Conservation (phyloP, 352 stramenopile species). For the Pythium biforme region DNA sequence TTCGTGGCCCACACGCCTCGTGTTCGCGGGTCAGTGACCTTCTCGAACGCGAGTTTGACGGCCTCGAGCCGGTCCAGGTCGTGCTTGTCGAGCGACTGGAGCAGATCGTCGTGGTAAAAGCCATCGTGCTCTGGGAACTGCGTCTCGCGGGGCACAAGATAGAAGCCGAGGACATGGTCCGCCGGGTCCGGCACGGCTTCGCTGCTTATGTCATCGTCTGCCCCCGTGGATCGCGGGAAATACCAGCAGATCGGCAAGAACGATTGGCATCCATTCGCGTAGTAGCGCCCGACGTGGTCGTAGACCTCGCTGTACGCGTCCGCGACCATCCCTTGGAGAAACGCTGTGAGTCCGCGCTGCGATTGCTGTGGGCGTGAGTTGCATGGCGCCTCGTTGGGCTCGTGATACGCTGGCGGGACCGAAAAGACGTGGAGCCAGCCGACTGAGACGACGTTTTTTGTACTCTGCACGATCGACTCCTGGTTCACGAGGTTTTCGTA, state of each 20-base stretch:
- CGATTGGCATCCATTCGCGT: slow-evolving; percentile 36
- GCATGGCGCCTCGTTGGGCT: too few species aligned
- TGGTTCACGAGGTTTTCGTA: slow-evolving; percentile 52
- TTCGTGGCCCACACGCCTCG: not conserved
- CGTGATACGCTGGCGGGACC: slow-evolving; percentile 32
- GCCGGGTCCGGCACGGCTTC: slow-evolving; percentile 41
- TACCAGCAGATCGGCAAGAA: slow-evolving; percentile 57
- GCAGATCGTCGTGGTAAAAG: slow-evolving; percentile 42
- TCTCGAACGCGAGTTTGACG: slow-evolving; percentile 33
- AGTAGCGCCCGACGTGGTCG: slow-evolving; percentile 43
- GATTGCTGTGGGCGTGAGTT: not conserved
- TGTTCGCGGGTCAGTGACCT: not conserved
- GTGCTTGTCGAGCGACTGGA: slow-evolving; percentile 34
- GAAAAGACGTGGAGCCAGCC: slow-evolving; percentile 62
- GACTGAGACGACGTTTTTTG: slow-evolving; percentile 33
- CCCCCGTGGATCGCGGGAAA: slow-evolving; percentile 8
- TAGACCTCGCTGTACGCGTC: slow-evolving; percentile 46
- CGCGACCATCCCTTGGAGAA: slow-evolving; percentile 32
- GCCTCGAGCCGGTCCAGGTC: slow-evolving; percentile 31
- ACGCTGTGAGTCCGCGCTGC: slow-evolving; percentile 24
- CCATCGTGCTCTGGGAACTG: slow-evolving; percentile 62
- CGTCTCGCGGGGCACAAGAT: slow-evolving; percentile 52
- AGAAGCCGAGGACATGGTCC: slow-evolving; percentile 53
- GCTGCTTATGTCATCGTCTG: not conserved
- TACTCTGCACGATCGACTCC: slow-evolving; percentile 30